Evolutionary conservation across 2,329 filamentous ascomycete genomes (phyloP).

Genomic region (Phaeosphaeriaceae sp.): DNA sequence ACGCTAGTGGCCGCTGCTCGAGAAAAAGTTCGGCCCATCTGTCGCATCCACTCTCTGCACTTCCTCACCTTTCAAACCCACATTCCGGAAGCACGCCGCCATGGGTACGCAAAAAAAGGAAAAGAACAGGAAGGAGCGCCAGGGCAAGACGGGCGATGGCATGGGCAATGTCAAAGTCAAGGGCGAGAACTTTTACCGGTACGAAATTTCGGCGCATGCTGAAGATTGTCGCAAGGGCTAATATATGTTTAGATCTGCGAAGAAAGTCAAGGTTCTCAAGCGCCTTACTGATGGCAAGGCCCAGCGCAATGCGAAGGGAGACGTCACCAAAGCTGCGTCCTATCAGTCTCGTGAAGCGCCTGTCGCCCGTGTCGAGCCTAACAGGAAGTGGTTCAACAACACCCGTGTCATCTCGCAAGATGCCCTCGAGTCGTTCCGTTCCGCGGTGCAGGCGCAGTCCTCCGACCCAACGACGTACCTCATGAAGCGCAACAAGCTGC

Average conservation of each 20-base stretch:
- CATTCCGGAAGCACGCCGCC: slow-evolving; percentile 29
- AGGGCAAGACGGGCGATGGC: slow-evolving; percentile 85
- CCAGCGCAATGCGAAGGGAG: slow-evolving; percentile 80
- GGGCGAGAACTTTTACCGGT: slow-evolving; percentile 95
- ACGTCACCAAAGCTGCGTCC: slow-evolving; percentile 82
- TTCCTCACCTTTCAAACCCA: slow-evolving; percentile 15
- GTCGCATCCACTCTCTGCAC: slow-evolving; percentile 16
- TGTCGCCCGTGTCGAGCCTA: slow-evolving; percentile 88
- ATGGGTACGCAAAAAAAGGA: slow-evolving; percentile 97
- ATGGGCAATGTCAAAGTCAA: slow-evolving; percentile 92
- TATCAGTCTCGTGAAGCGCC: slow-evolving; percentile 86
- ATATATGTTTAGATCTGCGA: slow-evolving; percentile 63
- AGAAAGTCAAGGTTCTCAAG: slow-evolving; percentile 87
- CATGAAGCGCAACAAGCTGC: slow-evolving; percentile 96
- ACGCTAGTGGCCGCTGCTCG: slow-evolving; percentile 12
- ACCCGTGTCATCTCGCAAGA: slow-evolving; percentile 91
- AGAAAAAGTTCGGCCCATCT: slow-evolving; percentile 32
- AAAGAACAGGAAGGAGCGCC: slow-evolving; percentile 78
- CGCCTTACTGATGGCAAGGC: slow-evolving; percentile 90
- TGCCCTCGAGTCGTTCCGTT: slow-evolving; percentile 83
- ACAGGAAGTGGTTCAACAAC: slow-evolving; percentile 98
- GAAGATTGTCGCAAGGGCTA: not conserved
- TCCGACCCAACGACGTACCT: slow-evolving; percentile 92
- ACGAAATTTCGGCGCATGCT: slow-evolving; percentile 1
- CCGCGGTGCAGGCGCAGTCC: slow-evolving; percentile 89